phyloP scores from a whole-genome alignment of 768 basidiomycete species.

The Psilocybe cubensis region DNA sequence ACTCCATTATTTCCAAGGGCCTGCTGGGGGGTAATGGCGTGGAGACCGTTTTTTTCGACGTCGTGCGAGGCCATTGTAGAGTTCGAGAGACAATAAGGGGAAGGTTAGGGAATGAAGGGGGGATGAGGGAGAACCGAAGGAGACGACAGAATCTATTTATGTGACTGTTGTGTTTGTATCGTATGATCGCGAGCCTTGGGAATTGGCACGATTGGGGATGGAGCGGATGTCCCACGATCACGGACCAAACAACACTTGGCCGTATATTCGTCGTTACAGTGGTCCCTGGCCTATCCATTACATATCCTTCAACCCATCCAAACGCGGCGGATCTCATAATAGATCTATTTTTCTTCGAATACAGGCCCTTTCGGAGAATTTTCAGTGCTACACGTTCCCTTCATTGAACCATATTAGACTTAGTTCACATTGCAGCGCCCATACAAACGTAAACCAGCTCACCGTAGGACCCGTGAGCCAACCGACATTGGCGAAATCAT shows the following conservation, averaged over 20 bases:
- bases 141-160: constrained; percentile 12
- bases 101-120: background rate
- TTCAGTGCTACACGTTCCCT: background rate
- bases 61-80: constrained; percentile 22
- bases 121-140: constrained; percentile 8
- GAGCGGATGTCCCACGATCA: constrained; percentile 9
- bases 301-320: background rate
- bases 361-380: background rate
- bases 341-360: background rate
- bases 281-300: background rate
- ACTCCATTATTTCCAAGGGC: constrained; percentile 25
- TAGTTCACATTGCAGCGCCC: background rate
- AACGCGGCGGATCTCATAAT: background rate
- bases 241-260: constrained; percentile 6
- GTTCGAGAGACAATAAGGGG: background rate
- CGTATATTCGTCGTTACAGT: background rate
- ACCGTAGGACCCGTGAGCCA: background rate
- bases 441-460: background rate
- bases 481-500: background rate
- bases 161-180: constrained; percentile 13
- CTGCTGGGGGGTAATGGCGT: constrained; percentile 30
- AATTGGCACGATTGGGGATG: background rate
- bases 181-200: constrained; percentile 5
- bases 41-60: constrained; percentile 39
- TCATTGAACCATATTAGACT: constrained; percentile 2